phyloP scores from a whole-genome alignment of 176 grass and related monocot species.

The Eleusine indica region DNA sequence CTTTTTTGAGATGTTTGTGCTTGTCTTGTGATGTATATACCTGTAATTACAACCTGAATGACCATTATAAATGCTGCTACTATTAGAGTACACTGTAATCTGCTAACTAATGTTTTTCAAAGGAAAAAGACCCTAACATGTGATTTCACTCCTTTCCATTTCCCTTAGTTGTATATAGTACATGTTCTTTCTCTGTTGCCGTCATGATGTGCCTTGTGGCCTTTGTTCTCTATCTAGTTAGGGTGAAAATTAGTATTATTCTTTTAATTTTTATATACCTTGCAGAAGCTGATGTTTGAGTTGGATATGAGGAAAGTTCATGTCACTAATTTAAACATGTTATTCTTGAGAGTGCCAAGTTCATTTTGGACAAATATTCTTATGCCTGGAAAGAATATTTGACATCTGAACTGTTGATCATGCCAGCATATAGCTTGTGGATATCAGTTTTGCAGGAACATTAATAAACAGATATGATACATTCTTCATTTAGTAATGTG shows the following conservation, averaged over 20 bases:
- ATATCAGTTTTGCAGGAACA: background rate
- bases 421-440: background rate
- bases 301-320: conserved; percentile 7
- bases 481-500: conserved; percentile 7
- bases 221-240: conserved; percentile 3
- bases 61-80: background rate
- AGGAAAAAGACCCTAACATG: background rate
- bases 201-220: background rate
- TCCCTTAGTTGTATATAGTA: background rate
- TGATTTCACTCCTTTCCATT: background rate
- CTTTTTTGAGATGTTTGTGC: background rate
- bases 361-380: conserved; percentile 22
- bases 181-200: background rate
- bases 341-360: background rate
- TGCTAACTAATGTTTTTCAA: background rate
- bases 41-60: background rate
- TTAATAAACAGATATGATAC: background rate
- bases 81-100: background rate
- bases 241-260: background rate
- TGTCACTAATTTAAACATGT: background rate
- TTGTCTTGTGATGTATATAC: background rate
- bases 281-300: conserved; percentile 10
- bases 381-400: background rate
- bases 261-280: background rate
- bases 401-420: background rate